Evolutionary conservation across 2,329 filamentous ascomycete species (phyloP).

Genomic region (Ceratocystis cacaofunesta): DNA sequence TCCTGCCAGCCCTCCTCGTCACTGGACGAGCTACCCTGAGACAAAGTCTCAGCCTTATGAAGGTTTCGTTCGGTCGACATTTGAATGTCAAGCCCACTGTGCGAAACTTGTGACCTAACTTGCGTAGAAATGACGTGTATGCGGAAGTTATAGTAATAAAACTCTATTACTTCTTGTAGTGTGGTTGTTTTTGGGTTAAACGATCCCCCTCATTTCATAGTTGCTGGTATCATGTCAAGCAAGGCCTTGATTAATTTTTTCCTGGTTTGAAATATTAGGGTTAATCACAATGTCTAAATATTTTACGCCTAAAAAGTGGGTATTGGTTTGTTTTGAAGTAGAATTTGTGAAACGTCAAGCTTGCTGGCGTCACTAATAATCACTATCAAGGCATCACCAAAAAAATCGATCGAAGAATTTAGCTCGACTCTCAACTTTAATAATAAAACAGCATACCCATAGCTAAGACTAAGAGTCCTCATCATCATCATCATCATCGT

Average conservation of each 20-base stretch:
- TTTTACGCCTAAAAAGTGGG: not conserved
- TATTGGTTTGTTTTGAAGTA: not conserved
- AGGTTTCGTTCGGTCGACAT: constrained; percentile 12
- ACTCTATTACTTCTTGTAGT: not conserved
- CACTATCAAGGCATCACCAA: not conserved
- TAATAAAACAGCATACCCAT: not conserved
- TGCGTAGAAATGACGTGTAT: not conserved
- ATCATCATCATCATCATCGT: constrained; percentile 40
- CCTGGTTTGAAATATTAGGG: not conserved
- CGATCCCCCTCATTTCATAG: not conserved
- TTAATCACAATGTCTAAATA: not conserved
- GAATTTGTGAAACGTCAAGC: not conserved
- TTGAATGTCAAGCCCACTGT: not conserved
- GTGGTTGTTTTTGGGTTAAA: not conserved
- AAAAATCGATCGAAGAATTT: not conserved
- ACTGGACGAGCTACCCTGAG: constrained; percentile 19
- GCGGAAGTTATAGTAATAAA: not conserved
- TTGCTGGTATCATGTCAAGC: not conserved
- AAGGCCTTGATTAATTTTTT: not conserved
- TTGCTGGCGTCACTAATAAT: not conserved
- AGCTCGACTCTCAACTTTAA: not conserved
- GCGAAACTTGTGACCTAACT: not conserved
- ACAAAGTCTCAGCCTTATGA: constrained; percentile 7
- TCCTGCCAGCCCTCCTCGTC: constrained; percentile 39
- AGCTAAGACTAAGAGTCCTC: constrained; percentile 31